Conservation (phyloP, 2,329 filamentous ascomycete genomes). For the Fusarium nanum region DNA sequence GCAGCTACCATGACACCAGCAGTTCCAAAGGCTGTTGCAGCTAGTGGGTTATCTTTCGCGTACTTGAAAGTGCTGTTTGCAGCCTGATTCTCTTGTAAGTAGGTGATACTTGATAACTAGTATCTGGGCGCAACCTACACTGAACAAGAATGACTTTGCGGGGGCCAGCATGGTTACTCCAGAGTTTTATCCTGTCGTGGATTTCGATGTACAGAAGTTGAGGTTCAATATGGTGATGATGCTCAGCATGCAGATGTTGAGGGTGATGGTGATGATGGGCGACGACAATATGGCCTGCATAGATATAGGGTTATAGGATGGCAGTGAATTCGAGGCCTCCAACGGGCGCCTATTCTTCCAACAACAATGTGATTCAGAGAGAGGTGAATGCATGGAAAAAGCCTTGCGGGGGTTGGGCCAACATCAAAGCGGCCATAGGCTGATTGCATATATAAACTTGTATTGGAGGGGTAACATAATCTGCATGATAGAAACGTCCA, state of each 20-base stretch:
- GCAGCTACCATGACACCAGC: conserved; percentile 15
- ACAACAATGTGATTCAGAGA: accelerated
- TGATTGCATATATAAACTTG: not conserved
- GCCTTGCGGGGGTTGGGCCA: not conserved
- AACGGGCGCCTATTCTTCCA: not conserved
- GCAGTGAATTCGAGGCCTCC: not conserved
- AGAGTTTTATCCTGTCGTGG: not conserved
- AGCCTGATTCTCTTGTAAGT: not conserved
- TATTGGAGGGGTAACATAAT: not conserved
- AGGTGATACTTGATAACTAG: not conserved
- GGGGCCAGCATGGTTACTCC: not conserved
- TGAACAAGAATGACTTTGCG: not conserved
- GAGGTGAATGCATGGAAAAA: not conserved
- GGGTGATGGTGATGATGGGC: too few species aligned
- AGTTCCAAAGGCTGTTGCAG: conserved; percentile 5
- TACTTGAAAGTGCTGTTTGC: not conserved
- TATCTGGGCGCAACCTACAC: not conserved
- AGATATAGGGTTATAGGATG: not conserved
- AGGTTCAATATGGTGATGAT: not conserved
- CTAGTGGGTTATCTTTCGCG: conserved; percentile 2
- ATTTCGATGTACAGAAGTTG: not conserved
- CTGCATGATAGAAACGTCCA: not conserved
- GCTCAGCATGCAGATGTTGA: too few species aligned
- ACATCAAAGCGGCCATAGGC: not conserved
- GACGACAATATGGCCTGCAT: not conserved